Percentiles rank a stretch among this genome's conserved stretches.
These are phyloP conservation scores for Botrytis aclada DNA, from an alignment of 2,329 filamentous ascomycete genomes.

Conservation along the genomic window DNA sequence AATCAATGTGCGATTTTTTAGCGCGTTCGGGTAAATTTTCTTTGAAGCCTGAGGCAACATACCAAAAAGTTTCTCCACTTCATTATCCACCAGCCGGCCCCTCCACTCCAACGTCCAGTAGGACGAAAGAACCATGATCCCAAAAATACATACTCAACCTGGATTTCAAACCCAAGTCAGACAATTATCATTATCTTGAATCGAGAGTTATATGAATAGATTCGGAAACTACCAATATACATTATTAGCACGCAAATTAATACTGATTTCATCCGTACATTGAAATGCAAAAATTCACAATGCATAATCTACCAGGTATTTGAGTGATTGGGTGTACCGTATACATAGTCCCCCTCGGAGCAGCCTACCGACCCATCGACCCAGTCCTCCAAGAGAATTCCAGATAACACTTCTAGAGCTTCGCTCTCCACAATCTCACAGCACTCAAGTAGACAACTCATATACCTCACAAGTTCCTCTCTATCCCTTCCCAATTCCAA, in stretches of 20 bases:
- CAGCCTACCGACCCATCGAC: neutral
- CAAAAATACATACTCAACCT: neutral
- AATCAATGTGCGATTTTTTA: neutral
- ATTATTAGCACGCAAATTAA: neutral
- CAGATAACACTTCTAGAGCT: neutral
- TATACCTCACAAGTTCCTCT: neutral
- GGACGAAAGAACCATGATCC: neutral
- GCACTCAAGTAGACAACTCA: neutral
- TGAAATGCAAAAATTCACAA: too few relatives aligned
- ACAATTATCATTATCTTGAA: neutral
- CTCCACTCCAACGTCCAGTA: neutral
- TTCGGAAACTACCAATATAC: too few relatives aligned
- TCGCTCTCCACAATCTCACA: neutral
- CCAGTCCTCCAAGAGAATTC: neutral
- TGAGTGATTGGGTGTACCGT: neutral
- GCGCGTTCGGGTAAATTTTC: constrained; percentile 13
- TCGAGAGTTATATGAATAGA: neutral
- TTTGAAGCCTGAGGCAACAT: neutral
- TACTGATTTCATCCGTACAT: neutral
- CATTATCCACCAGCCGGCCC: neutral
- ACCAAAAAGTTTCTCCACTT: neutral
- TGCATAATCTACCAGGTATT: neutral
- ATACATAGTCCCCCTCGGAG: too few relatives aligned
- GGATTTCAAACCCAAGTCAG: neutral
- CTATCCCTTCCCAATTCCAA: neutral